Evolutionary conservation across 805 yeast species (phyloP), one percentile per base, ranked within the genome.

Genomic region (Candida ipomoeae): DNA sequence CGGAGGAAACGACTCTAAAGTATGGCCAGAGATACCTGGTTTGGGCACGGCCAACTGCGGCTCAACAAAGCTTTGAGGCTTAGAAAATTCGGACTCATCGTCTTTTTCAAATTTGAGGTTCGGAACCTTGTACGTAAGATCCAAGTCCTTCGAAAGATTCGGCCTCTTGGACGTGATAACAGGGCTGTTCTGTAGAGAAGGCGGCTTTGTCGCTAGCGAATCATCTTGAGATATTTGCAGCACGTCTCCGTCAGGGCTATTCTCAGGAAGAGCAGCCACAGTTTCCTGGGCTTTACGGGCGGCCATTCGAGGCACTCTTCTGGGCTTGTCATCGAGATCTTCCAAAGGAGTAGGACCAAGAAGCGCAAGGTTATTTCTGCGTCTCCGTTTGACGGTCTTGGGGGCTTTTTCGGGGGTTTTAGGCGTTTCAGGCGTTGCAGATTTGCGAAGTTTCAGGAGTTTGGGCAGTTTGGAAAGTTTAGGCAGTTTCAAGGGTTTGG

Each of bases 1-100:
- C 15, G 81, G 79, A 7, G 96, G 96, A 5, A 76, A 74, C n/a
- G 80, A 74, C 55, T 82, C 88, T 48, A 89, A 66, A 3, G 94
- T 85, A 38, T 82, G 73, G 2, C 97, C 96, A 0, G 92, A 84
- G 36, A 81, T 81, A 10, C 78, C 75, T 39, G 87, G 82, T 10
- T 69, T 64, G 0, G 85, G 82, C 35, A 73, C 77, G 0, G 81
- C 77, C 33, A 75, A 63, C 15, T 73, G 74, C 2, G 91, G 90
- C 58, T 88, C 94, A 18, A 70, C 63, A 66, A 82, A 80, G 31
- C 11, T 26, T 26, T 26, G 29, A 26, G 29, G 29, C 29, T 26
- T 26, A 26, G 29, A 26, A 8, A 8, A 8, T 26, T 26, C 29
- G 29, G 29, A 8, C 29, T 8, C 4, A 26, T 26, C 29, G 14